Evolutionary conservation across 2,329 filamentous ascomycete species (phyloP).

Genomic region (Aspergillus fructus): DNA sequence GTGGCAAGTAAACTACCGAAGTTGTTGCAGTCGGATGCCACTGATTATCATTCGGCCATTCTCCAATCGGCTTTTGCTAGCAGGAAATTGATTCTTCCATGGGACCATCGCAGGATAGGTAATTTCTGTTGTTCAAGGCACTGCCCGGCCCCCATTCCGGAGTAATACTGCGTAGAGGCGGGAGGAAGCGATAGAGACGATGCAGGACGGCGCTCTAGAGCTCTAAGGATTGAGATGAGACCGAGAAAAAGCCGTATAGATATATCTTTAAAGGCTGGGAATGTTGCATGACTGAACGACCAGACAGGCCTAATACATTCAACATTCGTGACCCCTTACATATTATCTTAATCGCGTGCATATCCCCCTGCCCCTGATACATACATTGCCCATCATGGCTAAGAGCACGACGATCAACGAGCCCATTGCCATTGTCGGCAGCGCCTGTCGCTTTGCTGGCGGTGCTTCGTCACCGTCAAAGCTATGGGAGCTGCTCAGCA

Average conservation of each 20-base stretch:
- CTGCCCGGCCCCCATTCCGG: neutral
- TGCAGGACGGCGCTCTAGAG: neutral
- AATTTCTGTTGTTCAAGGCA: neutral
- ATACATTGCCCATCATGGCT: neutral
- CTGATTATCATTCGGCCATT: neutral
- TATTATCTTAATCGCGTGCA: neutral
- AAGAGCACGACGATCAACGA: neutral
- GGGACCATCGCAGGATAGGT: neutral
- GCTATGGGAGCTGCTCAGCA: neutral
- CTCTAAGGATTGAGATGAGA: neutral
- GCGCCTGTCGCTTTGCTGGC: neutral
- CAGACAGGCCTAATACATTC: neutral
- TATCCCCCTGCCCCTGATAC: neutral
- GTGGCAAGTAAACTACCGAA: neutral
- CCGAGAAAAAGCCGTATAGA: neutral
- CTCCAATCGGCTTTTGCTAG: neutral
- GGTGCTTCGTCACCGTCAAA: neutral
- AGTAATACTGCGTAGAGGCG: neutral
- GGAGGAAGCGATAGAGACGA: neutral
- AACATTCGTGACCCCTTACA: neutral
- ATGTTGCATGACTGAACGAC: neutral
- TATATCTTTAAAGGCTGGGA: neutral
- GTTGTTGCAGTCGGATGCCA: neutral
- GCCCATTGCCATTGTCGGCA: neutral
- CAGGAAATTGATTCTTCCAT: too few relatives aligned